Base-by-base conservation (phyloP, 495 filamentous ascomycete genomes). In the Echria macrotheca region DNA sequence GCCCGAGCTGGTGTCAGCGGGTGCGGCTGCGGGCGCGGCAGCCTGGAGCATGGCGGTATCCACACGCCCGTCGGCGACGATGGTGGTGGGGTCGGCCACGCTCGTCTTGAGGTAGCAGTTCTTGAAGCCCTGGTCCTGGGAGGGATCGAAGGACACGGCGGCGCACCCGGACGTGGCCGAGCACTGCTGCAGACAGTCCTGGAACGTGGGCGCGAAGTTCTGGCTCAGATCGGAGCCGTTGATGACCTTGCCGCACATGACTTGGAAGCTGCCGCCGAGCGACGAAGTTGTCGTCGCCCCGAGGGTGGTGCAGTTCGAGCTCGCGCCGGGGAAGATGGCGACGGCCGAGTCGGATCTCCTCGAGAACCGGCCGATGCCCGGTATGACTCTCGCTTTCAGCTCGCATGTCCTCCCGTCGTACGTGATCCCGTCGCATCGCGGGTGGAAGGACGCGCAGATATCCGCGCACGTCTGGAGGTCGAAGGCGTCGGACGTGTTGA, bases 81-180 rank as follows among this genome's bases (percentile, higher is more conserved):
- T 29, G 25, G 36, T 19, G 17, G 33, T 41, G n/a, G 46, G 6
- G 26, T 60, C 52, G 4, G 50, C 26, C 9, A 54, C 47, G 17
- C 45, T 17, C 3, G 56, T 55, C 45, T 69, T 69, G 36, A 69
- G 44, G 25, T 69, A 69, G 38, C 66, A 69, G 49, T 69, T 69
- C 46, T 59, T 66, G 51, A 69, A 69, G 24, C 66, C 66, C 14
- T 62, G 43, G 6, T 49, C 31, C 39, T 52, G 53, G 41, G 32
- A 57, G 11, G 62, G 42, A 28, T 69, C 66, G 29, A 58, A 69
- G 3, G 54, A 50, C 1, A 69, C 36, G 14, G 53, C 66, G 1
- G 32, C 58, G 33, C 66, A 69, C 9, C 49, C 57, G 0, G 47
- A 24, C 2, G 59, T 66, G 0, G 50, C 14, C 1, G 58, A 50